Conservation (phyloP, 495 filamentous ascomycete genomes). For the Rhypophila decipiens region DNA sequence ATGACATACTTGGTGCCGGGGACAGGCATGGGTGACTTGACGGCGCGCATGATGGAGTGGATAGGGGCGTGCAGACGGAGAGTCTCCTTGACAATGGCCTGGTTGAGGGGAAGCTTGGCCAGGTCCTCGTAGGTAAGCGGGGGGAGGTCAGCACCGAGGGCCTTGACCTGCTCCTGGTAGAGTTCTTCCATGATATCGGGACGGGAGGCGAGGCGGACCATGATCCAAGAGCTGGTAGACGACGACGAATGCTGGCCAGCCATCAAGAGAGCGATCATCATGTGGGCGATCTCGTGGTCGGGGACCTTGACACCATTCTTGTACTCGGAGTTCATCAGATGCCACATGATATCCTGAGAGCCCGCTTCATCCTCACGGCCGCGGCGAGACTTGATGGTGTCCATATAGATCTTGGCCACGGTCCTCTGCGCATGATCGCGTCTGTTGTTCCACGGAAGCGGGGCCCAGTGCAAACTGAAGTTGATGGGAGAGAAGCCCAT, state of each 20-base stretch:
- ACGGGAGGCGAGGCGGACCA: constrained; percentile 67
- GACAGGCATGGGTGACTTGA: constrained; percentile 72
- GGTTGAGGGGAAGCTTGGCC: constrained; percentile 60
- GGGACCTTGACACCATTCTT: constrained; percentile 64
- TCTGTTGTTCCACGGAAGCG: constrained; percentile 76
- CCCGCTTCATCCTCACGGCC: constrained; percentile 35
- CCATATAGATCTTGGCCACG: constrained; percentile 71
- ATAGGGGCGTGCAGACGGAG: constrained; percentile 76
- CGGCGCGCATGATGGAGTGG: constrained; percentile 79
- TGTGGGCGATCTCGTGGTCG: constrained; percentile 78
- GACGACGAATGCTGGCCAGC: constrained; percentile 85
- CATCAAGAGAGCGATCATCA: constrained; percentile 90
- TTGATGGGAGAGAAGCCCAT: constrained; percentile 79
- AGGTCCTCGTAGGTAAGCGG: constrained; percentile 62
- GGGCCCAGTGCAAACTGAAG: constrained; percentile 80
- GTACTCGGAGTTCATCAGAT: constrained; percentile 74
- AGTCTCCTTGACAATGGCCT: constrained; percentile 71
- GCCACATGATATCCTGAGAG: constrained; percentile 72
- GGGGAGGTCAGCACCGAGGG: constrained; percentile 56
- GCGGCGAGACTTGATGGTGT: constrained; percentile 65
- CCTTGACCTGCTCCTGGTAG: constrained; percentile 63
- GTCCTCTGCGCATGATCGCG: constrained; percentile 69
- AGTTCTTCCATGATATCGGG: constrained; percentile 69
- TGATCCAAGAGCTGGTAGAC: constrained; percentile 73
- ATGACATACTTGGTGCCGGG: constrained; percentile 73